phyloP scores from a whole-genome alignment of 2,329 filamentous ascomycete genomes.

The Trichoderma endophyticum region DNA sequence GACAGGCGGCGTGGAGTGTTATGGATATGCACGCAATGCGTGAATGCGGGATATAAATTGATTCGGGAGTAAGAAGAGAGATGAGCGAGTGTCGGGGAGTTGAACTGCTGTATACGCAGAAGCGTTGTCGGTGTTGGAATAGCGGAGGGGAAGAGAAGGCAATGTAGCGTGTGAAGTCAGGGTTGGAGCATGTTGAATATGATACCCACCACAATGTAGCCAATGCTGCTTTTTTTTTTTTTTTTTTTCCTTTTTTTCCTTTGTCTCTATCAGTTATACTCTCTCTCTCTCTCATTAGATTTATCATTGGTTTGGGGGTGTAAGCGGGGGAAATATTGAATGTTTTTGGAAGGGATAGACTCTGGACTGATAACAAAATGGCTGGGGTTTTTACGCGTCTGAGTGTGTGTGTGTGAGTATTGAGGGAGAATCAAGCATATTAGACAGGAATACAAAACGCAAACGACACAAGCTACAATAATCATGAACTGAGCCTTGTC shows the following conservation, averaged over 20 bases:
- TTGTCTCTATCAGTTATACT: background rate
- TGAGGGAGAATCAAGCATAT: background rate
- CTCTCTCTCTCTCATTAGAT: background rate
- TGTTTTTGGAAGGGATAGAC: background rate
- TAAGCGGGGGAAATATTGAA: background rate
- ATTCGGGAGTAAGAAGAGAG: conserved; percentile 19
- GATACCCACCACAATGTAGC: conserved; percentile 13
- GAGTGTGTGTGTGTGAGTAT: background rate
- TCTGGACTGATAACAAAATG: background rate
- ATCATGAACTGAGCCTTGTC: background rate
- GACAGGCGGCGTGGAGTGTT: too few relatives aligned
- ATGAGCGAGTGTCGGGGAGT: background rate
- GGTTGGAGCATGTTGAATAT: conserved; percentile 11
- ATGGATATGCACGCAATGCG: conserved; percentile 7
- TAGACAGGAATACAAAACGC: background rate
- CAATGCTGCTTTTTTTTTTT: background rate
- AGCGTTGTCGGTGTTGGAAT: conserved; percentile 10
- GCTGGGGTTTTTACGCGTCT: background rate
- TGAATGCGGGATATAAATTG: background rate
- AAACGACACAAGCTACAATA: background rate
- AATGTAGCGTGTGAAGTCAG: background rate
- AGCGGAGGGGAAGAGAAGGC: conserved; percentile 17
- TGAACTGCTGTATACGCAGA: conserved; percentile 23
- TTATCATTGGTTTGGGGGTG: background rate
- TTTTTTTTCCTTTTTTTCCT: background rate